Evolutionary conservation across 1,139 yeast species (phyloP).

Genomic region (Geotrichum histeridarum): DNA sequence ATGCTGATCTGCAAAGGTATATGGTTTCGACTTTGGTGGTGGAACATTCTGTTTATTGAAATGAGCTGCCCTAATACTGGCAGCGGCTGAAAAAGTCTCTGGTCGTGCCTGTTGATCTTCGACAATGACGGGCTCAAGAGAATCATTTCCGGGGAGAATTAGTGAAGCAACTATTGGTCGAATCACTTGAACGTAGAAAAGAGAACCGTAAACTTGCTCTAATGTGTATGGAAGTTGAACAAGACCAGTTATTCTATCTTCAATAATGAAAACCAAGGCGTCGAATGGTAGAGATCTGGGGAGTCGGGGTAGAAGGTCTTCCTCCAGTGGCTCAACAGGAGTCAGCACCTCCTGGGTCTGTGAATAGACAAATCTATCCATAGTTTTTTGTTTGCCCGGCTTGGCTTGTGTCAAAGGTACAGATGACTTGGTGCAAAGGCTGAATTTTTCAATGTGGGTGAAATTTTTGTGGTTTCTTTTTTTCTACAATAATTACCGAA

Average conservation of each 20-base stretch:
- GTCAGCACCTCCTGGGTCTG: neutral
- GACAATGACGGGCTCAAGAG: neutral
- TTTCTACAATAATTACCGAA: too few relatives aligned
- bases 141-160: constrained; percentile 13
- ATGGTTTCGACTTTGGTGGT: neutral
- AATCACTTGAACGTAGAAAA: constrained; percentile 11
- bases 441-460: too few relatives aligned
- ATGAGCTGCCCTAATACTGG: constrained; percentile 7
- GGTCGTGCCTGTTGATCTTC: neutral
- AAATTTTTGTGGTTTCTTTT: too few relatives aligned
- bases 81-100: neutral
- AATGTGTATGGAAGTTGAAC: constrained; percentile 15
- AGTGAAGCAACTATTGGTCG: constrained; percentile 18
- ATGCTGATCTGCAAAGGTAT: constrained; percentile 25
- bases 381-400: neutral
- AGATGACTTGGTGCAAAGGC: too few relatives aligned
- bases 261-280: constrained; percentile 17
- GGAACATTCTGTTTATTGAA: neutral
- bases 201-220: constrained; percentile 15
- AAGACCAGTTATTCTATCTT: constrained; percentile 16
- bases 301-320: constrained; percentile 16
- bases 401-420: too few relatives aligned
- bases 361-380: neutral
- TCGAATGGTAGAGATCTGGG: constrained; percentile 17
- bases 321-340: constrained; percentile 3